Base-by-base conservation (phyloP, 2,329 filamentous ascomycete genomes). In the Endocalyx cinctus region DNA sequence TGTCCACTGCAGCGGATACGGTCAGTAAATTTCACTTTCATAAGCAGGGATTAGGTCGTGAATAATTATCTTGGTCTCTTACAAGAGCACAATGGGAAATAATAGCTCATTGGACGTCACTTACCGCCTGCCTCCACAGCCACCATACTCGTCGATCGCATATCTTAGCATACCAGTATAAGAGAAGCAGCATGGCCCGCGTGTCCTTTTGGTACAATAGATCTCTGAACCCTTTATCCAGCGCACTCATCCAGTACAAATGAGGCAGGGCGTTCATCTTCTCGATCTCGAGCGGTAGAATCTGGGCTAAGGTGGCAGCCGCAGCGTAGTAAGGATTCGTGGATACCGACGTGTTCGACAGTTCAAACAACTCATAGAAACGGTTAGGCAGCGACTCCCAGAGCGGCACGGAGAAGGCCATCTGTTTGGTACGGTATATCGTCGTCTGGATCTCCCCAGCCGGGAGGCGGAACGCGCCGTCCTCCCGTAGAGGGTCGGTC, bases 101-200 rank as follows among this genome's bases (percentile, higher is more conserved):
- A n/a, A n/a, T n/a, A n/a, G n/a, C n/a, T n/a, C n/a, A n/a, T n/a
- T n/a, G n/a, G n/a, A n/a, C n/a, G n/a, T n/a, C n/a, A n/a, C n/a
- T n/a, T n/a, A n/a, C n/a, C n/a, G 66, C 62, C 28, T 72, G 59
- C 31, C 61, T 54, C 27, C 60, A 55, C 11, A 72, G 39, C 66
- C 69, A 77, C 73, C 71, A 77, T 2, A 46, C 38, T 8, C 57
- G 47, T 16, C 57, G 50, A 10, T 57, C 48, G 11, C 58, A 62
- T 11, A 72, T 50, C 39, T 70, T 67, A 8, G 69, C 66, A 49
- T 70, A 74, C 74, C 74, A 81, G 53, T 70, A 74, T 0, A 67
- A 62, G n/a, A 79, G 51, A 22, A 81, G 44, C 10, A 79, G 48
- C 39, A 81, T 46, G 0, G 74, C 75, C 17, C 64, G 58, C 1